Percentiles rank a stretch among this genome's conserved stretches.
phyloP scores from a whole-genome alignment of 202 grass and related monocot species.

The Cymbopogon flexuosus region DNA sequence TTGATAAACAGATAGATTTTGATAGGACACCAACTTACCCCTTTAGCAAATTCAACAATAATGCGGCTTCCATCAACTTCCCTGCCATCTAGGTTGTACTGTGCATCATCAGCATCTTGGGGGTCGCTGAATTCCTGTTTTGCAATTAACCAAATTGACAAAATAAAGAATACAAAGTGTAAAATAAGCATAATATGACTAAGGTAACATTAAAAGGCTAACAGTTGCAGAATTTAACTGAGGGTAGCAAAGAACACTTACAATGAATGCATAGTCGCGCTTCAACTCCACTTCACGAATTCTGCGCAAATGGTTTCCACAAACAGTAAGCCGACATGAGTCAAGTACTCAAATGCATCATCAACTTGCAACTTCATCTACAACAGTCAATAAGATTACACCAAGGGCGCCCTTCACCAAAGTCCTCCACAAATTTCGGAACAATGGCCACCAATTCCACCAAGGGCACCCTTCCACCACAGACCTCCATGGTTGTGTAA shows the following conservation, averaged over 20 bases:
- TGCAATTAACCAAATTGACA: background rate
- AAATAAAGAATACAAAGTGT: background rate
- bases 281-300: conserved; percentile 99
- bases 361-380: conserved; percentile 67
- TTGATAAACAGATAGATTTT: background rate
- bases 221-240: background rate
- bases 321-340: conserved; percentile 82
- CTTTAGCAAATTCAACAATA: conserved; percentile 86
- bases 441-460: conserved; percentile 83
- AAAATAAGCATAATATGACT: background rate
- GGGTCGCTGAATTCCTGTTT: conserved; percentile 84
- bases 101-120: conserved; percentile 91
- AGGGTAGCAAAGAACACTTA: conserved; percentile 42
- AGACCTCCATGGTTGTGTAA: conserved; percentile 78
- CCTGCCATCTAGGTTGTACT: conserved; percentile 80
- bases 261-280: conserved; percentile 98
- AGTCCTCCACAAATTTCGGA: conserved; percentile 76
- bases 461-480: conserved; percentile 94
- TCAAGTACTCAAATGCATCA: conserved; percentile 66
- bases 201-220: background rate
- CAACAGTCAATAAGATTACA: conserved; percentile 85
- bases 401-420: conserved; percentile 81
- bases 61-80: conserved; percentile 92
- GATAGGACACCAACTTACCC: conserved; percentile 42
- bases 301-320: conserved; percentile 91